Conservation (phyloP, 2,329 filamentous ascomycete genomes). For the Aspergillus sp. region DNA sequence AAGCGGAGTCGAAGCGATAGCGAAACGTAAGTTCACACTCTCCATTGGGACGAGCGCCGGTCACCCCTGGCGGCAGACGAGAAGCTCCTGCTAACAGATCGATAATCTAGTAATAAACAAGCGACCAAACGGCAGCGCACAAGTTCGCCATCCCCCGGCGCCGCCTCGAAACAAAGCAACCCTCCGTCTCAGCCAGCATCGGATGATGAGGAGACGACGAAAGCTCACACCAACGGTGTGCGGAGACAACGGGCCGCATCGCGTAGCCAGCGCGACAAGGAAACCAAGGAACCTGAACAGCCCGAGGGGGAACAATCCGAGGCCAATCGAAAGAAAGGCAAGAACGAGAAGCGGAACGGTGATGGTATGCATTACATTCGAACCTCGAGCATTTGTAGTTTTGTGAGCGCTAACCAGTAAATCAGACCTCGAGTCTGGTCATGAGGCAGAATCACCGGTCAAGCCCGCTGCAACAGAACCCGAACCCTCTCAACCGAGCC, state of each 20-base stretch:
- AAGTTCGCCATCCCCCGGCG: constrained; percentile 69
- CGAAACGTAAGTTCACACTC: constrained; percentile 71
- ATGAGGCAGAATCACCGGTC: constrained; percentile 60
- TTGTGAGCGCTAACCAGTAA: constrained; percentile 34
- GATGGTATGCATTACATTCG: constrained; percentile 60
- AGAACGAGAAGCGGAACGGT: constrained; percentile 74
- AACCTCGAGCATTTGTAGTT: background rate
- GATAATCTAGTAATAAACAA: constrained; percentile 61
- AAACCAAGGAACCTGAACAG: constrained; percentile 54
- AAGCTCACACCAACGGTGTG: constrained; percentile 29
- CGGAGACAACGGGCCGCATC: constrained; percentile 62
- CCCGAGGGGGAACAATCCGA: constrained; percentile 72
- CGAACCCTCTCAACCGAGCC: constrained; percentile 43
- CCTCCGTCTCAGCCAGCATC: constrained; percentile 49
- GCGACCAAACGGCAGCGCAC: constrained; percentile 81
- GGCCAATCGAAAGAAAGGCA: constrained; percentile 76
- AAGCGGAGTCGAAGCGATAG: constrained; percentile 89
- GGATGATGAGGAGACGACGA: constrained; percentile 63
- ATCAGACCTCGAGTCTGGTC: constrained; percentile 63
- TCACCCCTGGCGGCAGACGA: constrained; percentile 1
- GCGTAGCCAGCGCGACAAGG: constrained; percentile 54
- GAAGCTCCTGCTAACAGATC: constrained; percentile 24
- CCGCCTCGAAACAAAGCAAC: constrained; percentile 51
- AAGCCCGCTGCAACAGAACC: constrained; percentile 41
- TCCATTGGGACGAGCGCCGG: background rate